Evolutionary conservation across 495 filamentous ascomycete genomes (phyloP), one percentile per base, ranked within the genome.

Genomic region (Oidiodendron maius): DNA sequence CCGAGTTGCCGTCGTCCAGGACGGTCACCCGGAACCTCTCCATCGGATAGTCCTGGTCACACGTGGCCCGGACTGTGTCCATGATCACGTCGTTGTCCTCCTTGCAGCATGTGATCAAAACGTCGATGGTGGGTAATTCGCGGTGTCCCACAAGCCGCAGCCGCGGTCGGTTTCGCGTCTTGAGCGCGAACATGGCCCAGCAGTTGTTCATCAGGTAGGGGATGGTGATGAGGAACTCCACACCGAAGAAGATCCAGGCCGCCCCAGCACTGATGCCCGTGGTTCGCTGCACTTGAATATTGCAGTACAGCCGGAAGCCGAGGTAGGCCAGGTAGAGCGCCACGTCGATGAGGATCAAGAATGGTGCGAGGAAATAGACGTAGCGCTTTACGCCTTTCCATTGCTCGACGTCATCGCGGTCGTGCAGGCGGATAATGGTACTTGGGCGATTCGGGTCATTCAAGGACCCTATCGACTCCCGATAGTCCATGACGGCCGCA

Each of bases 31-130:
- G 55, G 51, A 74, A 74, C 9, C 55, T 50, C 43, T 76, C 60
- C 22, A 15, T 43, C 0, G 76, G 76, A 56, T 77, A 80, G 46
- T 79, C 75, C 35, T 69, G 56, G 30, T 67, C 61, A 40, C 60
- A 60, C 1, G 74, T 67, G 17, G 67, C 76, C 23, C 64, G 59
- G 3, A 69, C 61, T 1, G 76, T 80, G 51, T 79, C 72, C 12
- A 77, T 50, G 15, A 78, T 62, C 3, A 79, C 56, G 15, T 71
- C 74, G n/a, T 73, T 60, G 0, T 71, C 69, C 44, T 78, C 76
- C 20, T 68, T 64, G 45, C 70, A 74, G 48, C 68, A 72, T 2
- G 73, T 70, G 40, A 77, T 62, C 16, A 77, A 64, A 8, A 75
- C 65, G 44, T 79, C 75, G 32, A 78, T 66, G 3, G 68, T 60